A percentile compares a stretch with the other conserved stretches of the same genome.
Conservation (phyloP, 1,284 basidiomycete genomes). For the Cutaneotrichosporon cutaneum region DNA sequence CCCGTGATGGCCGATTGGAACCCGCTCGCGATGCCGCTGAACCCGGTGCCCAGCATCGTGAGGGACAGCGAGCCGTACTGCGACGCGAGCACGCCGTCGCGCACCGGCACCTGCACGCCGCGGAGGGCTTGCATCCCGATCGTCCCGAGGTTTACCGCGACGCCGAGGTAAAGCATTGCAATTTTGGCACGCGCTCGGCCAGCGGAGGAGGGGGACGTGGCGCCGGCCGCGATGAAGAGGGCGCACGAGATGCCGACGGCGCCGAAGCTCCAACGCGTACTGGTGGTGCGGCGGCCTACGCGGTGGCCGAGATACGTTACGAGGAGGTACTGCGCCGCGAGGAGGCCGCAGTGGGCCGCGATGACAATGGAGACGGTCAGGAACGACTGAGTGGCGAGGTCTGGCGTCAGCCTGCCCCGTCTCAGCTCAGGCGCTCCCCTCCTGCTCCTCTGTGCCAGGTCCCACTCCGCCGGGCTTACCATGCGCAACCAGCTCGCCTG, state of each 20-base stretch:
- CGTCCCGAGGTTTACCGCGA: constrained; percentile 24
- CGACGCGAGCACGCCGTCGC: not conserved
- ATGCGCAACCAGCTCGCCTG: not conserved
- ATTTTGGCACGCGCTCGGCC: constrained; percentile 26
- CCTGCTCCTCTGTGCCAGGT: too few species aligned
- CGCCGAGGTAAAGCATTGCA: constrained; percentile 31
- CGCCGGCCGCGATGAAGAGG: constrained; percentile 22
- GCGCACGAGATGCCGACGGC: constrained; percentile 18
- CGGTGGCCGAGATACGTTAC: not conserved
- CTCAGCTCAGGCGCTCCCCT: too few species aligned
- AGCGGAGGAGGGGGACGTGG: constrained; percentile 19
- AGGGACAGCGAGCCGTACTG: constrained; percentile 39
- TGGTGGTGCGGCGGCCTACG: not conserved
- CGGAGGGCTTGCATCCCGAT: constrained; percentile 10
- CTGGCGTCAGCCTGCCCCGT: constrained; percentile 1
- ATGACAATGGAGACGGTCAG: constrained; percentile 30
- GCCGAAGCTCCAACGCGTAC: not conserved
- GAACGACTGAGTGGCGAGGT: constrained; percentile 12
- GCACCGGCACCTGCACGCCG: constrained; percentile 3
- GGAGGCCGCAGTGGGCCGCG: constrained; percentile 12
- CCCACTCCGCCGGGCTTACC: too few species aligned
- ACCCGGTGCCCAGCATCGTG: constrained; percentile 27
- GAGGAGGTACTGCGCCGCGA: too few species aligned
- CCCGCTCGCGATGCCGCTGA: not conserved
- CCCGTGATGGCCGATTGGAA: constrained; percentile 1